Percentiles rank a stretch among this genome's conserved stretches.
These are phyloP conservation scores for Cyphellophora attinorum DNA, from an alignment of 2,329 filamentous ascomycete genomes.

Conservation along the genomic window DNA sequence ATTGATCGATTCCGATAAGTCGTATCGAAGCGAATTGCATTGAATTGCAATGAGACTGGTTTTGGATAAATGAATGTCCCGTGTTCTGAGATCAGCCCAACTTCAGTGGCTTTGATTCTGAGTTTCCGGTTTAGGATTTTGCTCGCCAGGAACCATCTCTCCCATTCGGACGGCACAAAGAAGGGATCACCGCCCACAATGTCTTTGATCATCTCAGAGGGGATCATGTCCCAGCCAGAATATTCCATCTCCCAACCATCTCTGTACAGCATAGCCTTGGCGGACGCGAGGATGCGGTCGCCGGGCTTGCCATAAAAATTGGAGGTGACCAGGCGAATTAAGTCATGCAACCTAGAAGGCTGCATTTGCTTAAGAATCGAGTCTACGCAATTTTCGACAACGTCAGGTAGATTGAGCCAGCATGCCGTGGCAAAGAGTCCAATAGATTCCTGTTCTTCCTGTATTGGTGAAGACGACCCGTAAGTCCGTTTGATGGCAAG, in stretches of 20 bases:
- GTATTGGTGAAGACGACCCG: slow-evolving; percentile 36
- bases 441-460: slow-evolving; percentile 44
- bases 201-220: slow-evolving; percentile 48
- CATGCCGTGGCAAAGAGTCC: slow-evolving; percentile 47
- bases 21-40: slow-evolving; percentile 44
- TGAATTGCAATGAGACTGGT: slow-evolving; percentile 37
- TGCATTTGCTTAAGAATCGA: slow-evolving; percentile 47
- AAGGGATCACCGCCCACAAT: slow-evolving; percentile 51
- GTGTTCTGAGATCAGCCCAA: slow-evolving; percentile 36
- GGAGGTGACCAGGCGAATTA: slow-evolving; percentile 44
- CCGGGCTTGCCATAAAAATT: slow-evolving; percentile 49
- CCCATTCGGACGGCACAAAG: slow-evolving; percentile 49
- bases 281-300: slow-evolving; percentile 45
- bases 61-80: slow-evolving; percentile 34
- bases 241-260: slow-evolving; percentile 48
- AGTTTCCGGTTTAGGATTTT: slow-evolving; percentile 44
- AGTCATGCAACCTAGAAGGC: slow-evolving; percentile 35
- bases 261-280: slow-evolving; percentile 49
- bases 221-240: slow-evolving; percentile 46
- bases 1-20: slow-evolving; percentile 37
- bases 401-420: slow-evolving; percentile 49
- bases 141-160: slow-evolving; percentile 47
- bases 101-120: slow-evolving; percentile 35
- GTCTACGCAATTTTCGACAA: slow-evolving; percentile 44
- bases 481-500: slow-evolving; percentile 46